These are phyloP conservation scores for Paradendryphiella salina DNA, from an alignment of 2,329 filamentous ascomycete species.

Conservation along the genomic window DNA sequence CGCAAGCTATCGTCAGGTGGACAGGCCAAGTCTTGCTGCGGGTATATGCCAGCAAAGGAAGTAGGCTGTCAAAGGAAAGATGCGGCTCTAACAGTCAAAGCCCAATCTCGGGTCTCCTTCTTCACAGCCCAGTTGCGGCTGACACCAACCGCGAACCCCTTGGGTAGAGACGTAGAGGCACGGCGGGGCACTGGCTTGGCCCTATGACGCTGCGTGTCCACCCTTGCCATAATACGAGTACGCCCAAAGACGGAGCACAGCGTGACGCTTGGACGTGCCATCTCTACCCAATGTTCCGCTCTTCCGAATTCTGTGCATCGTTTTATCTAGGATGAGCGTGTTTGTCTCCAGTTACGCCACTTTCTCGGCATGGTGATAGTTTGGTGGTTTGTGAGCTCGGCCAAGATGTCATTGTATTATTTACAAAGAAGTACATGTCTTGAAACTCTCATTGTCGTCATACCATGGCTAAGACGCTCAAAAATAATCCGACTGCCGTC, in stretches of 20 bases:
- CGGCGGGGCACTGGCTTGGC: conserved; percentile 26
- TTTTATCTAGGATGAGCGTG: background rate
- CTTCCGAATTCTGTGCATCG: background rate
- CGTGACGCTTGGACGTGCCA: conserved; percentile 5
- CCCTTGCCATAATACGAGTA: conserved; percentile 4
- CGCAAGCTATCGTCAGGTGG: conserved; percentile 9
- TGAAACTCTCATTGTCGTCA: conserved; percentile 14
- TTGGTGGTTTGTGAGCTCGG: conserved; percentile 4
- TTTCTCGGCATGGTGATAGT: background rate
- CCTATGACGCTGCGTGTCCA: conserved; percentile 29
- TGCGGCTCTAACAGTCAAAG: conserved; percentile 18
- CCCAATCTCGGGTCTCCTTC: conserved; percentile 20
- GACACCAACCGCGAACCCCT: conserved; percentile 15
- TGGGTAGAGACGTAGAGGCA: conserved; percentile 14
- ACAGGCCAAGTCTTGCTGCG: conserved; percentile 1
- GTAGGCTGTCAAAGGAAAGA: conserved; percentile 2
- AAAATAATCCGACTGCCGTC: conserved; percentile 6
- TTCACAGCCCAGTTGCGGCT: conserved; percentile 36
- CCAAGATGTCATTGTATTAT: conserved; percentile 22
- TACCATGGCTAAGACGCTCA: conserved; percentile 12
- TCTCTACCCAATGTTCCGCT: background rate
- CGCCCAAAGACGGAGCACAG: background rate
- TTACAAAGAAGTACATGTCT: conserved; percentile 17
- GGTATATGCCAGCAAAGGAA: conserved; percentile 10
- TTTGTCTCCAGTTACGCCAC: background rate